Percentiles rank a stretch among this genome's conserved stretches.
These are phyloP conservation scores for Volutella citrinella DNA, from an alignment of 2,329 filamentous ascomycete species.

Conservation along the genomic window DNA sequence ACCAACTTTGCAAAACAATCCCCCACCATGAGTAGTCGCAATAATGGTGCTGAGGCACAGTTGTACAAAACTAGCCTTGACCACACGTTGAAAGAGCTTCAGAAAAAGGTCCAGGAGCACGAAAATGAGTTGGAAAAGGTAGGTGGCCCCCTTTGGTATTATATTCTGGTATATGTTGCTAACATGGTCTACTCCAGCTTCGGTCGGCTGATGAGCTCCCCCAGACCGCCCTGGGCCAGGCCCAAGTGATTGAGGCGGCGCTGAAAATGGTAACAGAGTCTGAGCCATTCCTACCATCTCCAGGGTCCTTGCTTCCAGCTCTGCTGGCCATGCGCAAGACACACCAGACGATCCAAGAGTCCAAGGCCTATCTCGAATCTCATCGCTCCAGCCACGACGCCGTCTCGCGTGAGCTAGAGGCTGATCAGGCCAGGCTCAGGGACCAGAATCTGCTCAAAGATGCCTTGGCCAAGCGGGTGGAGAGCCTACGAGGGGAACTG, in stretches of 20 bases:
- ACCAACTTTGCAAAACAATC: no score
- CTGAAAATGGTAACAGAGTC: conserved; percentile 61
- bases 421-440: conserved; percentile 46
- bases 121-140: conserved; percentile 49
- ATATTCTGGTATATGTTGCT: no score
- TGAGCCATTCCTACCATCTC: conserved; percentile 63
- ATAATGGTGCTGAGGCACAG: conserved; percentile 24
- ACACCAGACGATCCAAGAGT: conserved; percentile 61
- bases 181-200: no score
- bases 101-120: conserved; percentile 53
- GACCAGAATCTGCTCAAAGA: conserved; percentile 56
- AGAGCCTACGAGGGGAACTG: conserved; percentile 55
- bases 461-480: conserved; percentile 56
- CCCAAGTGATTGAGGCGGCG: conserved; percentile 55
- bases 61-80: conserved; percentile 53
- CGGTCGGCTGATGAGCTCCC: conserved; percentile 20
- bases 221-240: conserved; percentile 29
- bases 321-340: conserved; percentile 69
- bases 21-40: no score
- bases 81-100: conserved; percentile 65
- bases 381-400: conserved; percentile 42
- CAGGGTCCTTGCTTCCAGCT: conserved; percentile 66
- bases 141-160: conserved; percentile 7
- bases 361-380: conserved; percentile 53
- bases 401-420: conserved; percentile 46